Evolutionary conservation across 2,329 filamentous ascomycete species (phyloP).

Genomic region (Pseudocercospora ulei): DNA sequence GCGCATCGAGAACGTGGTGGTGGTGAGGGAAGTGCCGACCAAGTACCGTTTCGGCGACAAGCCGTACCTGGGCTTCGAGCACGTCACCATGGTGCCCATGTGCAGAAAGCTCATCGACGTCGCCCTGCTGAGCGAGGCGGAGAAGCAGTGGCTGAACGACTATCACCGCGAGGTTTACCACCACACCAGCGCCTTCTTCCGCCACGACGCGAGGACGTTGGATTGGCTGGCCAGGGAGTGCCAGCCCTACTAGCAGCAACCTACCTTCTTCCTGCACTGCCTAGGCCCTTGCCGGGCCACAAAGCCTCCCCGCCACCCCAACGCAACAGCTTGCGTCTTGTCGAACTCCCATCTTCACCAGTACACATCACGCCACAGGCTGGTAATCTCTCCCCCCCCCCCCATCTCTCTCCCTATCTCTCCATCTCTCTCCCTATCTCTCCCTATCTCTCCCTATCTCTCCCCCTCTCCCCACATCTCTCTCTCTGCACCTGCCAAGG

Average conservation of each 20-base stretch:
- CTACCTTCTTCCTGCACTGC: too few relatives aligned
- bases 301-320: too few relatives aligned
- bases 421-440: too few relatives aligned
- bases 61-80: constrained; percentile 88
- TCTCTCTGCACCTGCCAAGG: too few relatives aligned
- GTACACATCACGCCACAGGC: too few relatives aligned
- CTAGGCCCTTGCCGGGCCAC: too few relatives aligned
- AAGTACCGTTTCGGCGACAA: constrained; percentile 85
- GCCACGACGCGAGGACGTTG: constrained; percentile 58
- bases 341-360: too few relatives aligned
- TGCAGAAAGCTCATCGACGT: constrained; percentile 79
- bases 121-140: constrained; percentile 57
- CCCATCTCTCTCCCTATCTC: too few relatives aligned
- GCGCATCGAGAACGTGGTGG: constrained; percentile 89
- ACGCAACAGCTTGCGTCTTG: too few relatives aligned
- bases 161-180: constrained; percentile 73
- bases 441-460: too few relatives aligned
- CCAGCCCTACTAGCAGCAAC: constrained; percentile 45
- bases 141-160: constrained; percentile 78
- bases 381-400: too few relatives aligned
- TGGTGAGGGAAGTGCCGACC: constrained; percentile 81
- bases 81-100: constrained; percentile 94
- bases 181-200: constrained; percentile 70
- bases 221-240: constrained; percentile 84
- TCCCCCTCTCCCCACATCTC: too few relatives aligned